Evolutionary conservation across 2,329 filamentous ascomycete species (phyloP), one percentile per base, ranked within the genome.

Genomic region (Phoma sp.): DNA sequence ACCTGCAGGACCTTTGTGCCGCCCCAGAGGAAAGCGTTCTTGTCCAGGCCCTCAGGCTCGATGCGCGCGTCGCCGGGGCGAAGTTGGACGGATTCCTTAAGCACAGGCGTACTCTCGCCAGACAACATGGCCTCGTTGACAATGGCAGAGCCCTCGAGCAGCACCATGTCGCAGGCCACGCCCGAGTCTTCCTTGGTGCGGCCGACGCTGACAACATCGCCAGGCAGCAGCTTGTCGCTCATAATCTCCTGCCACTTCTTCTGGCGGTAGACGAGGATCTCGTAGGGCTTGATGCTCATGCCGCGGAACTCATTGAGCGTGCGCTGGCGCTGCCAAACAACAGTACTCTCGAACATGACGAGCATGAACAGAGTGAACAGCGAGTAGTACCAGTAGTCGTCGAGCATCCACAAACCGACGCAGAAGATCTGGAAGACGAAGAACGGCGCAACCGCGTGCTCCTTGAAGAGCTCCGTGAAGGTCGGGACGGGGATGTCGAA

Each of bases 341-440:
- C 96, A 2, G 95, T 99, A 75, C 93, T 97, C 80, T 99, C 95
- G 67, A 99, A 99, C 54, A 87, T 88, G 64, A 99, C 92, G 50
- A 99, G 86, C 96, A 99, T 99, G 80, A 98, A 93, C 18, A 99
- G 87, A 0, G 96, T 99, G 77, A 99, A 99, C 17, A 99, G 85
- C 57, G 95, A 98, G 80, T 99, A 99, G 81, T 99, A 99, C 95
- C 96, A 99, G 79, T 98, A 99, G 78, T 99, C 96, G 72, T 99
- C 95, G 72, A 99, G 81, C 87, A 98, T 91, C 95, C 95, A 99
- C 57, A 99, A 81, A 14, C 95, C 96, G 53, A 99, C 95, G 68
- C 96, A 99, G 81, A 99, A 99, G 57, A 99, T 83, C 81, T 99
- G 95, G 80, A 99, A 99, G 60, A 99, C 93, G 78, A 99, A 99